Evolutionary conservation across 192 early-diverging fungal genomes (phyloP), one percentile per base, ranked within the genome.

Genomic region (Coemansia sp.): DNA sequence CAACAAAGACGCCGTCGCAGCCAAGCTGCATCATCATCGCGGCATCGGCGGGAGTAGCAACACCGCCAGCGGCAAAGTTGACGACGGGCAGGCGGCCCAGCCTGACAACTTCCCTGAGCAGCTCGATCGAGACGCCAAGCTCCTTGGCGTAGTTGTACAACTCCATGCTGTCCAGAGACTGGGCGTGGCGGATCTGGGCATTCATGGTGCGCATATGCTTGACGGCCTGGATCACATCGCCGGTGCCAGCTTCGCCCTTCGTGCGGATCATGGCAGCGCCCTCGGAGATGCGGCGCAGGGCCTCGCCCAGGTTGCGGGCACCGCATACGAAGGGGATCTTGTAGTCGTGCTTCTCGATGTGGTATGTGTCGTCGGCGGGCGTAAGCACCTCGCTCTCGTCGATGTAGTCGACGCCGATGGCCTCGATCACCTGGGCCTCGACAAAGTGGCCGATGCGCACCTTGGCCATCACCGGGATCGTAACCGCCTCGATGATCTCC

Each of bases 21-120:
- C 97, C 97, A 44, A 97, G 84, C 84, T 98, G 94, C 95, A 99
- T 99, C 95, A 99, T 97, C 65, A 99, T 65, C 13, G 94, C 97
- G 55, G 95, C 97, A 86, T 99, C 97, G 25, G 95, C 95, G 27
- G 97, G 97, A 34, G 97, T 99, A 19, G 97, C 95, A 65, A 98
- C 86, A 79, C 94, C 95, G 61, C 92, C 94, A 37, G 94, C 94
- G 62, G 97, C 95, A 85, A 99, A 99, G 86, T 97, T 97, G 72
- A 97, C 95, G 42, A 99, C 93, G 40, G 97, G 95, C 27, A 99
- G 81, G 61, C 94, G 88, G 44, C 93, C 94, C 33, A 97, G 83
- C 55, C 84, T 83, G 56, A 87, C 92, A 47, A 89, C 88, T 67
- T 97, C 92, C 70, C 92, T 89, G 64, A 99, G 86, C 34, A 98